Evolutionary conservation across 208 protist species (phyloP).

Genomic region (Naegleria gruberi): DNA sequence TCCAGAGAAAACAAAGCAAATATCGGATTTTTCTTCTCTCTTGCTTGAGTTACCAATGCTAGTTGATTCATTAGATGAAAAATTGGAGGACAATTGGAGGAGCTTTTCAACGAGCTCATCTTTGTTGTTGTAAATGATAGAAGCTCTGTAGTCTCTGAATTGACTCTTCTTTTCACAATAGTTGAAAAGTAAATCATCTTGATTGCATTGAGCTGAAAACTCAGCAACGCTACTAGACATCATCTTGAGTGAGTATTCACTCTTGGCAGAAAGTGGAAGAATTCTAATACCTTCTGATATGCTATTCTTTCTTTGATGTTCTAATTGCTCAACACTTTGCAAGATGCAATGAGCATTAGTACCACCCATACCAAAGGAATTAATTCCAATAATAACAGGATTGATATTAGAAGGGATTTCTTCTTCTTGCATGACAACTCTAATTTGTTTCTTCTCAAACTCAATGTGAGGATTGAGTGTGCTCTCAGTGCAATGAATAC

Average conservation of each 20-base stretch:
- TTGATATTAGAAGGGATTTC: neutral
- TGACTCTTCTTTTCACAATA: neutral
- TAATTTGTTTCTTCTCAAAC: neutral
- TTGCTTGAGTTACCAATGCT: neutral
- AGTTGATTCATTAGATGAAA: neutral
- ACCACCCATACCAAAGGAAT: conserved; percentile 32
- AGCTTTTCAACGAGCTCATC: neutral
- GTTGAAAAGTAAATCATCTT: neutral
- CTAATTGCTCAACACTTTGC: neutral
- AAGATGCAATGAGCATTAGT: conserved; percentile 31
- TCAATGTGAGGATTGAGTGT: neutral
- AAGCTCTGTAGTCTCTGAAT: neutral
- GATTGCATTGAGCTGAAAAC: neutral
- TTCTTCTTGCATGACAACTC: neutral
- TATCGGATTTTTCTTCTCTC: neutral
- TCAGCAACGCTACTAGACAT: neutral
- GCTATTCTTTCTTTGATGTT: no score
- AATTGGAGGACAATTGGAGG: neutral
- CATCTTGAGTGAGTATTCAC: neutral
- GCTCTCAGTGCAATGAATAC: neutral
- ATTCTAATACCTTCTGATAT: neutral
- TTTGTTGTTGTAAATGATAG: neutral
- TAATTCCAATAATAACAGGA: conserved; percentile 21
- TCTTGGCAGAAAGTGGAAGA: neutral
- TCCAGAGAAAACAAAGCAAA: neutral